Evolutionary conservation across 2,329 filamentous ascomycete species (phyloP).

Genomic region (Botrytis paeoniae): DNA sequence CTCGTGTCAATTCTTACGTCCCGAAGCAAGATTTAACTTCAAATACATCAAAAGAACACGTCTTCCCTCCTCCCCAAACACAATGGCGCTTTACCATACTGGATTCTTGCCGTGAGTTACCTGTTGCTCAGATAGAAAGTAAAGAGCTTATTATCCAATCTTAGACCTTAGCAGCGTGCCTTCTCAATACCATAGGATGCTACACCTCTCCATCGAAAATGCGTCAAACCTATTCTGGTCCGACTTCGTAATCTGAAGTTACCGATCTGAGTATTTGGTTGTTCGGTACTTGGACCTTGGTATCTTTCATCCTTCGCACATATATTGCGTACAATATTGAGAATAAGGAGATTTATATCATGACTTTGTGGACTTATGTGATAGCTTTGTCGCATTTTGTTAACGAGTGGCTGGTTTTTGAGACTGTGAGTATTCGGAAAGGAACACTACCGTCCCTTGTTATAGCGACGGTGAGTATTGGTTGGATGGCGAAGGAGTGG

Average conservation of each 20-base stretch:
- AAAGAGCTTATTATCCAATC: background rate
- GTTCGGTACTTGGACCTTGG: slow-evolving; percentile 67
- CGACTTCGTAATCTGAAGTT: background rate
- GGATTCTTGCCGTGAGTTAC: background rate
- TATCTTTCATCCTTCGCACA: slow-evolving; percentile 56
- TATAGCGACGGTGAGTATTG: background rate
- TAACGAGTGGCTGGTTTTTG: slow-evolving; percentile 4
- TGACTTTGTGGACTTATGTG: slow-evolving; percentile 60
- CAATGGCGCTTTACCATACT: background rate
- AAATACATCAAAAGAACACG: too few species aligned
- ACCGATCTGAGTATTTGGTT: slow-evolving; percentile 67
- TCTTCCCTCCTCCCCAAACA: background rate
- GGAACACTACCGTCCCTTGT: background rate
- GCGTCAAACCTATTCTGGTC: background rate
- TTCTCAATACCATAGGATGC: background rate
- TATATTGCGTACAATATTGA: slow-evolving; percentile 64
- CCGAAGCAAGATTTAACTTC: background rate
- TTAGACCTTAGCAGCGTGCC: background rate
- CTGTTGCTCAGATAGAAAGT: too few species aligned
- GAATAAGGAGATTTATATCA: slow-evolving; percentile 54
- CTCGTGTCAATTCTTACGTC: too few species aligned
- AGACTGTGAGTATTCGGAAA: background rate
- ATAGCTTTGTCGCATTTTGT: slow-evolving; percentile 49
- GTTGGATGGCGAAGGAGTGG: background rate
- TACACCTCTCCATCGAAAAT: background rate